A percentile compares a stretch with the other conserved stretches of the same genome.
Conservation (phyloP, 2,329 filamentous ascomycete genomes). For the Scopulariopsis brevicaulis region DNA sequence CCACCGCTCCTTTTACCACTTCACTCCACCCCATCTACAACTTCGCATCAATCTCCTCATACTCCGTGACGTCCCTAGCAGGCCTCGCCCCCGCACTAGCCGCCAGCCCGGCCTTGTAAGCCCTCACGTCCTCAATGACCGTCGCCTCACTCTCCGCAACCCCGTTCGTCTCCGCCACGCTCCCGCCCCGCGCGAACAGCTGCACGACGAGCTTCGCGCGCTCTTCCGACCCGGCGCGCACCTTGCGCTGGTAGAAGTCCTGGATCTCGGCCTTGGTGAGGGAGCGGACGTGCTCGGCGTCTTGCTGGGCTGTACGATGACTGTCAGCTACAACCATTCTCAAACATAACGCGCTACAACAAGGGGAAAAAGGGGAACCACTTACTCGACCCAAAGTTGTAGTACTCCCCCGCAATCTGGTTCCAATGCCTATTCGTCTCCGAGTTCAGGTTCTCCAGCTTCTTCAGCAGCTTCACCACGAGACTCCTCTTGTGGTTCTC, state of each 20-base stretch:
- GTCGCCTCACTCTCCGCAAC: conserved; percentile 34
- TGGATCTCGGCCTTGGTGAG: conserved; percentile 73
- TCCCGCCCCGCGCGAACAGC: conserved; percentile 58
- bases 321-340: conserved; percentile 6
- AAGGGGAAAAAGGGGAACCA: conserved; percentile 7
- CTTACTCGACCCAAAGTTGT: conserved; percentile 79
- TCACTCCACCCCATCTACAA: conserved; percentile 37
- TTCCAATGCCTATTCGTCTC: conserved; percentile 77
- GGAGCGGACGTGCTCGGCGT: conserved; percentile 62
- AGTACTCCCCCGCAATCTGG: conserved; percentile 76
- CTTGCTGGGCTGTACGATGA: conserved; percentile 47
- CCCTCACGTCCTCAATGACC: conserved; percentile 66
- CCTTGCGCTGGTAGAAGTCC: conserved; percentile 65
- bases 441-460: conserved; percentile 80
- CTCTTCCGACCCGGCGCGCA: conserved; percentile 59
- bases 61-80: conserved; percentile 66
- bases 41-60: conserved; percentile 77
- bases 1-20: not conserved
- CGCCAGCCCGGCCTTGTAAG: conserved; percentile 66
- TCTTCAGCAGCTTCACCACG: conserved; percentile 78
- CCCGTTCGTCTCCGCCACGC: conserved; percentile 13
- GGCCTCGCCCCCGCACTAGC: conserved; percentile 64
- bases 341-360: conserved; percentile 1
- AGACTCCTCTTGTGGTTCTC: conserved; percentile 85
- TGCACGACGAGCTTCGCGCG: conserved; percentile 82